Evolutionary conservation across 768 basidiomycete species (phyloP).

Genomic region (Lentinula aciculospora): DNA sequence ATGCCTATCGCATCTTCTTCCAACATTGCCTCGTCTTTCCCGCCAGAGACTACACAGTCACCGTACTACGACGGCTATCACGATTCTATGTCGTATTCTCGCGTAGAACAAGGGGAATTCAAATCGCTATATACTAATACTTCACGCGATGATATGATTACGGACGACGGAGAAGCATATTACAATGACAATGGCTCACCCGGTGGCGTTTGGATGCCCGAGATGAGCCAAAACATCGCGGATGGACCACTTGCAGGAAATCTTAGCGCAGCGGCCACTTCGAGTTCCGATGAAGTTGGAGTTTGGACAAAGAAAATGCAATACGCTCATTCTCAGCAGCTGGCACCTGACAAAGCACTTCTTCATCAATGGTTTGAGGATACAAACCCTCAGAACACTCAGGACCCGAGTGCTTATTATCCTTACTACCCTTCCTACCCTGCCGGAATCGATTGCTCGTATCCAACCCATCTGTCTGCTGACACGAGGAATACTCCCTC

Average conservation of each 20-base stretch:
- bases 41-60: neutral
- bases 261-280: neutral
- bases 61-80: neutral
- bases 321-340: neutral
- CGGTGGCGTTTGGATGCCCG: neutral
- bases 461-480: neutral
- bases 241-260: neutral
- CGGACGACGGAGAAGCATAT: neutral
- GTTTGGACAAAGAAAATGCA: conserved; percentile 1
- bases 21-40: neutral
- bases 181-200: neutral
- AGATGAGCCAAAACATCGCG: neutral
- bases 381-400: neutral
- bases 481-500: conserved; percentile 5
- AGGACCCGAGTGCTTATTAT: conserved; percentile 3
- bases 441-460: neutral
- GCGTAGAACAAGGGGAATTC: neutral
- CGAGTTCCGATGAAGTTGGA: neutral
- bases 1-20: neutral
- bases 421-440: conserved; percentile 2
- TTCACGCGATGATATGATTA: neutral
- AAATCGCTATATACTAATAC: neutral
- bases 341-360: neutral
- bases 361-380: neutral
- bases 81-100: neutral